Evolutionary conservation across 495 filamentous ascomycete genomes (phyloP).

Genomic region (Venustampulla echinocandica): DNA sequence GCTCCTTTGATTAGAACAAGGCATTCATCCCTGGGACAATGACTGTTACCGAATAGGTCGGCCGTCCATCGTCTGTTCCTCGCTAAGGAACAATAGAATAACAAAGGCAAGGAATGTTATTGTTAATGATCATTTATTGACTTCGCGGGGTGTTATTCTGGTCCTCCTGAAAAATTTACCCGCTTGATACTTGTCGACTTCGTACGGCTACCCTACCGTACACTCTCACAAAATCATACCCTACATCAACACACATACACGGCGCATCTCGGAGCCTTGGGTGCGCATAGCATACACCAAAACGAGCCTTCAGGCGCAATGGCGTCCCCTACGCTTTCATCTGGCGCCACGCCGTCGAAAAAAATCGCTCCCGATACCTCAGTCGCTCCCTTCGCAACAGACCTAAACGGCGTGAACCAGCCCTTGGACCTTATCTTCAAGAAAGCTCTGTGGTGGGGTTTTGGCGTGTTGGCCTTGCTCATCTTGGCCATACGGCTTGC

Average conservation of each 20-base stretch:
- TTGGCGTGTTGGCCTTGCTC: constrained; percentile 37
- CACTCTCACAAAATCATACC: too few relatives aligned
- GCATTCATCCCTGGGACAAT: background rate
- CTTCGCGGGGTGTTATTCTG: too few relatives aligned
- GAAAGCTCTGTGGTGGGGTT: constrained; percentile 39
- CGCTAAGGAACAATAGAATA: background rate
- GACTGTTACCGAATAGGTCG: background rate
- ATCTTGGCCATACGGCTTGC: constrained; percentile 35
- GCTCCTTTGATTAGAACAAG: too few relatives aligned
- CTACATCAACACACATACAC: too few relatives aligned
- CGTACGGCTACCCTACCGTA: too few relatives aligned
- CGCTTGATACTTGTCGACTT: too few relatives aligned
- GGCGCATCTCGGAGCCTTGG: too few relatives aligned
- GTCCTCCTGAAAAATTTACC: too few relatives aligned
- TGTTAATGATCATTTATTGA: background rate
- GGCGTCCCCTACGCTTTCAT: background rate
- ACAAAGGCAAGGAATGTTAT: background rate
- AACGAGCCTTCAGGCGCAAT: background rate
- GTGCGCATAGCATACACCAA: background rate
- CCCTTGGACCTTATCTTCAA: constrained; percentile 37
- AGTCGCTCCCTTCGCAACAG: constrained; percentile 38
- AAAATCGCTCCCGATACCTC: background rate
- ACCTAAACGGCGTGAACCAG: constrained; percentile 45
- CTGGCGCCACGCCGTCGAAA: constrained; percentile 4
- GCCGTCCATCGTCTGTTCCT: background rate